These are phyloP conservation scores for Neurospora sp. DNA, from an alignment of 2,329 filamentous ascomycete species.

Conservation along the genomic window DNA sequence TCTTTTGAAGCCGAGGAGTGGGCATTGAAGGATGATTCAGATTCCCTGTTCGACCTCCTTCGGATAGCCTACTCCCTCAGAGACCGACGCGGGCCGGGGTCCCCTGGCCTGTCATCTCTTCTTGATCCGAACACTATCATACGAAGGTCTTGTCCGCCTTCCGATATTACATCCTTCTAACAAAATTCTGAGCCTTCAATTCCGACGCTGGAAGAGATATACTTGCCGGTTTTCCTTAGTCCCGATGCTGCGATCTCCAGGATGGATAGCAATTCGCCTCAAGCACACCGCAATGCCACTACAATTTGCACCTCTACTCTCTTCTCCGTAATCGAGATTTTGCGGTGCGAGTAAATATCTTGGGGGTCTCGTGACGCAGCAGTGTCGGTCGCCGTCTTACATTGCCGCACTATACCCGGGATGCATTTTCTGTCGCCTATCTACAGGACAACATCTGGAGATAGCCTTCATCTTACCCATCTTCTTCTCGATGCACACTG, in stretches of 20 bases:
- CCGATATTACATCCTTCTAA: background rate
- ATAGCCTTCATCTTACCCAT: background rate
- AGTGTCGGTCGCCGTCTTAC: background rate
- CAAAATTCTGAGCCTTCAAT: background rate
- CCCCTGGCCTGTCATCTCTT: background rate
- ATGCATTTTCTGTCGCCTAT: background rate
- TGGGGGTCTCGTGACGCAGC: background rate
- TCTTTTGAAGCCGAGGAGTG: background rate
- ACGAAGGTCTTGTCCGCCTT: background rate
- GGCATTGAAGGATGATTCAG: background rate
- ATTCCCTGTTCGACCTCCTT: background rate
- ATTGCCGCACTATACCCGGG: background rate
- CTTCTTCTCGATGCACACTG: background rate
- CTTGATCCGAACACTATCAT: background rate
- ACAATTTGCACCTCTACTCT: background rate
- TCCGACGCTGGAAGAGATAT: background rate
- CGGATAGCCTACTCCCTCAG: background rate
- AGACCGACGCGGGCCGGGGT: background rate
- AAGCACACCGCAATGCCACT: background rate
- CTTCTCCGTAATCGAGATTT: background rate
- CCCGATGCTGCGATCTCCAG: background rate
- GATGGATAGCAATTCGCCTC: background rate
- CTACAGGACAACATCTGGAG: background rate
- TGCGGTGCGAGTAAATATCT: background rate
- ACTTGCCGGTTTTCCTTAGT: background rate